Percentiles rank a stretch among this genome's conserved stretches.
phyloP scores from a whole-genome alignment of 169 alveolate genomes.

The Plasmodium yoelii region DNA sequence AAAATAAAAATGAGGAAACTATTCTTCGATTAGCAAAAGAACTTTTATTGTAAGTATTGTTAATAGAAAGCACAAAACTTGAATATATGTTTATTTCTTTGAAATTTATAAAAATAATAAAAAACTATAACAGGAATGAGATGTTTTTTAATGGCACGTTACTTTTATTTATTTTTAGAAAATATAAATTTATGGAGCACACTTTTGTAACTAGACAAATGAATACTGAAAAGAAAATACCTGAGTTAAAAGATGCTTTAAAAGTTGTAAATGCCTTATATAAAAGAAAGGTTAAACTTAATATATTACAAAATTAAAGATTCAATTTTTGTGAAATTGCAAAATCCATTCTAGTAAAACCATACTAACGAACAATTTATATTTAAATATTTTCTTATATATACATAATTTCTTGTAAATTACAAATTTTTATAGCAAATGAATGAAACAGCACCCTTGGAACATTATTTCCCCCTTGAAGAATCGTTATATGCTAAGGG shows the following conservation, averaged over 20 bases:
- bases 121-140: background rate
- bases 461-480: conserved; percentile 82
- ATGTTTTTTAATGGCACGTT: background rate
- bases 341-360: background rate
- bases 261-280: conserved; percentile 55
- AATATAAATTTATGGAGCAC: conserved; percentile 86
- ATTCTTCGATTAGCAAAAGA: conserved; percentile 71
- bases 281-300: conserved; percentile 65
- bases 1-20: conserved; percentile 74
- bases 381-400: conserved; percentile 1
- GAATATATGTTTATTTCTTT: conserved; percentile 9
- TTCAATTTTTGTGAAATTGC: background rate
- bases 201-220: conserved; percentile 80
- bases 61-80: background rate
- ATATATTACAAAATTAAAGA: background rate
- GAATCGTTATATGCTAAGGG: conserved; percentile 90
- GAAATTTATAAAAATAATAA: background rate
- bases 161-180: conserved; percentile 53
- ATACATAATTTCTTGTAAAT: background rate
- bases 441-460: conserved; percentile 43
- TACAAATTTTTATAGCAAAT: conserved; percentile 32
- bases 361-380: background rate
- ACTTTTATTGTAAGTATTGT: conserved; percentile 56
- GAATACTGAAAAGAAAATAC: conserved; percentile 81
- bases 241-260: conserved; percentile 85